A percentile compares a stretch with the other conserved stretches of the same genome.
Evolutionary conservation across 2,329 filamentous ascomycete species (phyloP).

Genomic region (Trichoderma sp.): DNA sequence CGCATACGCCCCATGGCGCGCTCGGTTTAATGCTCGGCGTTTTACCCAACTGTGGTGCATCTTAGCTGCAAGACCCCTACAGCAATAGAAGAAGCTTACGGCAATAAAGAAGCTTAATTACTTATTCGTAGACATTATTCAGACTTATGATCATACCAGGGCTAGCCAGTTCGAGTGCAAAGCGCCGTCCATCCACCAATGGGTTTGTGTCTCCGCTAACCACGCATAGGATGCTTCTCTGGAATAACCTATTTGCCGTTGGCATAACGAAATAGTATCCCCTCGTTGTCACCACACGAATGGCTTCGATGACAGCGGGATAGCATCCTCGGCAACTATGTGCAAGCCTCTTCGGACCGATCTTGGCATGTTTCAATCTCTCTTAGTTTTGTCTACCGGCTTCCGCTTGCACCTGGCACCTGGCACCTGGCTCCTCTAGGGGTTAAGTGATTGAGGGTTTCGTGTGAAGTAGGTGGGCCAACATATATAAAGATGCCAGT

Average conservation of each 20-base stretch:
- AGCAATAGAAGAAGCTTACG: neutral
- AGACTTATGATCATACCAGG: neutral
- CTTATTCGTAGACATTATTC: neutral
- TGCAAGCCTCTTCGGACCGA: neutral
- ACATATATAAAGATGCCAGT: neutral
- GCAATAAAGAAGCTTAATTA: slow-evolving; percentile 9
- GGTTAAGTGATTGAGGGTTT: neutral
- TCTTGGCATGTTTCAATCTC: neutral
- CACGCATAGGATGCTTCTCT: neutral
- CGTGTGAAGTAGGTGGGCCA: neutral
- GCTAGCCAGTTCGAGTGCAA: neutral
- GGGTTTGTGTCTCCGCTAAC: neutral
- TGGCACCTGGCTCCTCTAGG: too few species aligned
- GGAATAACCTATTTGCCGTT: neutral
- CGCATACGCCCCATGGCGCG: neutral
- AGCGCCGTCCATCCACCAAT: neutral
- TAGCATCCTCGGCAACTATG: neutral
- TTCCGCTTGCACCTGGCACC: neutral
- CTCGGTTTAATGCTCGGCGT: slow-evolving; percentile 10
- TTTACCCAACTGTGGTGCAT: neutral
- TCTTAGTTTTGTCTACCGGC: neutral
- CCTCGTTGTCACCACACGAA: neutral
- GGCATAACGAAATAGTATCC: neutral
- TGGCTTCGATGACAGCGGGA: neutral
- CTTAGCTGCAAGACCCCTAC: neutral